phyloP scores from a whole-genome alignment of 805 yeast species.

The Sugiyamaella floridensis region DNA sequence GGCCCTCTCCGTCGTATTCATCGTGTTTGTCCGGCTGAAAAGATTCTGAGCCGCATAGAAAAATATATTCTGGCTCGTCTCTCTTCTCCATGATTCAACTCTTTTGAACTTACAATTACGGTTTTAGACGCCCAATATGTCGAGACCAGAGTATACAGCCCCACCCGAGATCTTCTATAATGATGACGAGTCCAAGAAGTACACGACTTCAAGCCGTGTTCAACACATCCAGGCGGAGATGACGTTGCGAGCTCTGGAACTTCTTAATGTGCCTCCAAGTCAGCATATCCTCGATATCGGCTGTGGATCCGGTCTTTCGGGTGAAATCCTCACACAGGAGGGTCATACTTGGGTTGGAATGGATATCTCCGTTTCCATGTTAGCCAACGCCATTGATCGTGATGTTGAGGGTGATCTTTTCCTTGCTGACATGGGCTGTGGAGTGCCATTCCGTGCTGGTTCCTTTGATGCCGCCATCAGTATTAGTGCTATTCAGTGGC shows the following conservation, averaged over 20 bases:
- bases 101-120: too few relatives aligned
- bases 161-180: slow-evolving; percentile 95
- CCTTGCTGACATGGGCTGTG: slow-evolving; percentile 86
- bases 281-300: slow-evolving; percentile 83
- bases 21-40: too few relatives aligned
- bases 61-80: too few relatives aligned
- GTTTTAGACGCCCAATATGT: slow-evolving; percentile 43
- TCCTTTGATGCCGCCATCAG: slow-evolving; percentile 94
- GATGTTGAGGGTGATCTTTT: slow-evolving; percentile 92
- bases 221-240: slow-evolving; percentile 97
- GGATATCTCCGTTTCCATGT: slow-evolving; percentile 95
- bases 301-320: slow-evolving; percentile 94
- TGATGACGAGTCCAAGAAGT: slow-evolving; percentile 82
- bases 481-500: slow-evolving; percentile 95
- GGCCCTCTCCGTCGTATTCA: too few relatives aligned
- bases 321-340: slow-evolving; percentile 89
- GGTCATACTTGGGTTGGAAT: slow-evolving; percentile 93
- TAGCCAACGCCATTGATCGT: slow-evolving; percentile 87
- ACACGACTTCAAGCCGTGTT: slow-evolving; percentile 90
- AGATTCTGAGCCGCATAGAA: too few relatives aligned
- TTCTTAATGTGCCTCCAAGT: slow-evolving; percentile 63
- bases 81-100: too few relatives aligned
- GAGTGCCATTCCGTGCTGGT: slow-evolving; percentile 93
- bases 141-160: slow-evolving; percentile 93
- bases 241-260: slow-evolving; percentile 89